Conservation (phyloP, 1,284 basidiomycete genomes). For the Boletus albobrunnescens region DNA sequence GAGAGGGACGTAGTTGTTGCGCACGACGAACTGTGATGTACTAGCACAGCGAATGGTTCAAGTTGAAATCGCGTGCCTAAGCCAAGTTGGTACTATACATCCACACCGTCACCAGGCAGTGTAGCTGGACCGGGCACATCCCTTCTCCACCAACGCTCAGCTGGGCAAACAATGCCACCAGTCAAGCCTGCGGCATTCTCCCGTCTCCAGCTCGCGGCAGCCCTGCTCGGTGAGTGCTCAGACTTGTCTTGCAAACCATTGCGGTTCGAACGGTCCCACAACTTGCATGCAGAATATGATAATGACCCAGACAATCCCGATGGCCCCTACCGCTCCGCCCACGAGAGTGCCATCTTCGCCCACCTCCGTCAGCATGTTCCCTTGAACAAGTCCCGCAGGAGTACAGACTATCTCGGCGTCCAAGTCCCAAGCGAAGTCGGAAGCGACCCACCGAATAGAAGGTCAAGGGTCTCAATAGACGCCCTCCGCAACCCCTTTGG, state of each 20-base stretch:
- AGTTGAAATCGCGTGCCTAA: conserved; percentile 19
- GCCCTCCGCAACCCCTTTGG: conserved; percentile 69
- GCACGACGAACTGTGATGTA: conserved; percentile 44
- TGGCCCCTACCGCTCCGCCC: conserved; percentile 57
- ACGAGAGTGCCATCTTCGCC: conserved; percentile 79
- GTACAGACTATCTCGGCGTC: conserved; percentile 64
- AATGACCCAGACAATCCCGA: conserved; percentile 68
- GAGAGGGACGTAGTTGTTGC: conserved; percentile 48
- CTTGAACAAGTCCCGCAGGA: conserved; percentile 41
- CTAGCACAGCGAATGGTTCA: conserved; percentile 2
- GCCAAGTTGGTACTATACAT: too few relatives aligned
- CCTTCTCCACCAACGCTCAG: not conserved
- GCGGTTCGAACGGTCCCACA: not conserved
- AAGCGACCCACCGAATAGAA: conserved; percentile 46
- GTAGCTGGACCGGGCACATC: not conserved
- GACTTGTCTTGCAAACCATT: not conserved
- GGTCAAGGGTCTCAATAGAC: conserved; percentile 51
- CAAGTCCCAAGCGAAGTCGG: conserved; percentile 59
- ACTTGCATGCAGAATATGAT: conserved; percentile 62
- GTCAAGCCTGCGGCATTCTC: conserved; percentile 60
- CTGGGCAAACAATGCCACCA: conserved; percentile 16
- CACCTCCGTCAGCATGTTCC: conserved; percentile 52
- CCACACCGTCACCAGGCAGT: conserved; percentile 2
- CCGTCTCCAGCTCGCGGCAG: conserved; percentile 74
- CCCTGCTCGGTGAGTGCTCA: conserved; percentile 58